Percentiles rank a stretch among this genome's conserved stretches.
Conservation (phyloP, 2,329 filamentous ascomycete species). For the Gremmenia infestans region DNA sequence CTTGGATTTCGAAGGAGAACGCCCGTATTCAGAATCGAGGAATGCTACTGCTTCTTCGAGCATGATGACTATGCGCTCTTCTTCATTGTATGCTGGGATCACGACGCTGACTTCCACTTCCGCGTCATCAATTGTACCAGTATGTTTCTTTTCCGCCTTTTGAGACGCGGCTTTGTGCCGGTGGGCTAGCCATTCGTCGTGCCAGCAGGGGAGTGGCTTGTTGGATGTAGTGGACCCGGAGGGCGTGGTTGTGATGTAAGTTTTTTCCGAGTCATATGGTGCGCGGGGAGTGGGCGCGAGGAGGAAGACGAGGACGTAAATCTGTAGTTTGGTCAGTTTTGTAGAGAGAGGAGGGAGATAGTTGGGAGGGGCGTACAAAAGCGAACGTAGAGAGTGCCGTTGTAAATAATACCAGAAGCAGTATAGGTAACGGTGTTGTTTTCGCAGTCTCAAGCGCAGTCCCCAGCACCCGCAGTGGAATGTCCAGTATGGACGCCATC, state of each 20-base stretch:
- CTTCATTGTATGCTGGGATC: conserved; percentile 93
- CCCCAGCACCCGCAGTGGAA: conserved; percentile 4
- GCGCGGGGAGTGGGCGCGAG: conserved; percentile 77
- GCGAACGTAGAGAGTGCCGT: conserved; percentile 9
- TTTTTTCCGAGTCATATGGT: conserved; percentile 73
- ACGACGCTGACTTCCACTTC: conserved; percentile 88
- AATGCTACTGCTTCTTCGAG: conserved; percentile 87
- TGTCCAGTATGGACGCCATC: conserved; percentile 16
- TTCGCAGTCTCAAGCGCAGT: conserved; percentile 5
- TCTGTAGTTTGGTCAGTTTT: conserved; percentile 36
- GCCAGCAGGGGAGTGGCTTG: conserved; percentile 76
- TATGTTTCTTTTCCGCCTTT: conserved; percentile 34
- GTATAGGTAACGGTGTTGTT: conserved; percentile 14
- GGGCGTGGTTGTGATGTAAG: conserved; percentile 69
- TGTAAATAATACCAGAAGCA: conserved; percentile 11
- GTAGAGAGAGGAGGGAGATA: background rate
- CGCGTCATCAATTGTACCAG: conserved; percentile 62
- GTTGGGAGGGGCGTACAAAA: conserved; percentile 12
- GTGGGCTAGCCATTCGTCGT: conserved; percentile 66
- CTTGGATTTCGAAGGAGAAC: conserved; percentile 32
- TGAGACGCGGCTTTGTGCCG: conserved; percentile 45
- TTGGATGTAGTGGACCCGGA: conserved; percentile 52
- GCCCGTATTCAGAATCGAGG: conserved; percentile 71
- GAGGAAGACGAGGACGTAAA: conserved; percentile 64
- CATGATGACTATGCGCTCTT: conserved; percentile 75